Base-by-base conservation (phyloP, 805 yeast species). In the Saccharomycopsis fibuligera region DNA sequence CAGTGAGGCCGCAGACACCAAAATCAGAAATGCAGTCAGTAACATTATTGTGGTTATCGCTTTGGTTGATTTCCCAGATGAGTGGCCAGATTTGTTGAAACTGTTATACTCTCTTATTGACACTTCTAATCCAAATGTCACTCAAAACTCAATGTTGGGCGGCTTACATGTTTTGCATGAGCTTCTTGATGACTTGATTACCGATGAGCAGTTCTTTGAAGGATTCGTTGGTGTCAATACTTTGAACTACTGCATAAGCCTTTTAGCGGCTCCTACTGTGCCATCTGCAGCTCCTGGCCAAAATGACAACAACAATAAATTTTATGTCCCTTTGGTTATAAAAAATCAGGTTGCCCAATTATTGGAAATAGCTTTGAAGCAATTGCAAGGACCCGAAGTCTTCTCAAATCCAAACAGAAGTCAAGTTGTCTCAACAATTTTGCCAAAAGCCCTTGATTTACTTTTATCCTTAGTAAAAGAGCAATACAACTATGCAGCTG, bases 61-160 rank as follows among this genome's bases (percentile, higher is more conserved):
- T 0, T 83, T 85, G 2, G 85, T 81, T 1, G 99, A 91, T 60
- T 91, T 78, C 59, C 99, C 99, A 0, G 98, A 93, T 60, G 95
- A 88, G 61, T 91, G 98, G 98, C 96, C 97, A 0, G 74, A 71
- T 21, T 67, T 90, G 41, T 60, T 86, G 48, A 59, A 64, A 30
- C 62, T 62, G 5, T 58, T 87, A 19, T 80, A 79, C 57, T 59
- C 59, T 1, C 62, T 63, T 24, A 69, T 76, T 31, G 57, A 62
- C 8, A 59, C 68, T 8, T 59, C 61, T 30, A 49, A 51, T 4
- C 27, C 45, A 8, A 58, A 68, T 45, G 54, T 58, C n/a, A 31
- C 55, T 1, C 57, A 59, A 2, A 57, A 62, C 2, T 45, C 50
- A 23, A 59, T 76, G 29, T 57, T 78, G 27, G 86, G 86, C 16